Percentiles rank a stretch among this genome's conserved stretches.
Evolutionary conservation across 805 yeast genomes (phyloP).

Genomic region (Cyberlindnera maritima): DNA sequence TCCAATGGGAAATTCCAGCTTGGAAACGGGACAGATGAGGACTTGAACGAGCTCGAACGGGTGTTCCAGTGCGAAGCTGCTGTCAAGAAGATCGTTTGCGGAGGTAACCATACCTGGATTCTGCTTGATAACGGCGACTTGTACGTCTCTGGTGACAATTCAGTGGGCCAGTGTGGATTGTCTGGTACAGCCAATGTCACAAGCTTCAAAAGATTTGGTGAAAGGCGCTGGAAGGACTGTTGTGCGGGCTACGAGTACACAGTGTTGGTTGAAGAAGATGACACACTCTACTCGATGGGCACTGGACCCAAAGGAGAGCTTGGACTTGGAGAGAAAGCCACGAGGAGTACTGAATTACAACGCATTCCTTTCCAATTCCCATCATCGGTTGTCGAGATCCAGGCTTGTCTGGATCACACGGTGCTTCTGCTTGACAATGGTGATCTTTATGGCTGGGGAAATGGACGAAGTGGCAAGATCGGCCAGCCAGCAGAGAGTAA

Average conservation of each 20-base stretch:
- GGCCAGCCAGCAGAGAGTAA: slow-evolving; percentile 23
- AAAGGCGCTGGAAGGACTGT: slow-evolving; percentile 40
- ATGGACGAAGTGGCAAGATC: slow-evolving; percentile 57
- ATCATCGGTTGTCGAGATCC: slow-evolving; percentile 16
- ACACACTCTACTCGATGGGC: slow-evolving; percentile 54
- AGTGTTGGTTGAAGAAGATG: slow-evolving; percentile 41
- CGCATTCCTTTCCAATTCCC: slow-evolving; percentile 11
- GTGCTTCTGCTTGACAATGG: slow-evolving; percentile 40
- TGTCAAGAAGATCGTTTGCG: slow-evolving; percentile 56
- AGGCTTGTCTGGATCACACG: slow-evolving; percentile 46
- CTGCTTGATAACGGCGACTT: slow-evolving; percentile 51
- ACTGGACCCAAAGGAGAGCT: slow-evolving; percentile 71
- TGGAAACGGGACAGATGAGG: slow-evolving; percentile 57
- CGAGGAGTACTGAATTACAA: neutral
- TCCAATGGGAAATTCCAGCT: slow-evolving; percentile 82
- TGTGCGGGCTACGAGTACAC: slow-evolving; percentile 84
- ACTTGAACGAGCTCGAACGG: slow-evolving; percentile 32
- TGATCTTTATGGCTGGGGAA: slow-evolving; percentile 64
- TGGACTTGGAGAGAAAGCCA: slow-evolving; percentile 43
- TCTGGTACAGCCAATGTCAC: slow-evolving; percentile 9
- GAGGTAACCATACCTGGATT: slow-evolving; percentile 84
- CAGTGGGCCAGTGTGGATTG: slow-evolving; percentile 53
- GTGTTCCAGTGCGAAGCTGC: slow-evolving; percentile 12
- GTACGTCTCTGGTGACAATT: slow-evolving; percentile 59
- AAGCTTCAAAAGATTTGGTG: slow-evolving; percentile 21